These are phyloP conservation scores for Chytridiales sp. DNA, from an alignment of 371 early-diverging fungal species.

Conservation along the genomic window DNA sequence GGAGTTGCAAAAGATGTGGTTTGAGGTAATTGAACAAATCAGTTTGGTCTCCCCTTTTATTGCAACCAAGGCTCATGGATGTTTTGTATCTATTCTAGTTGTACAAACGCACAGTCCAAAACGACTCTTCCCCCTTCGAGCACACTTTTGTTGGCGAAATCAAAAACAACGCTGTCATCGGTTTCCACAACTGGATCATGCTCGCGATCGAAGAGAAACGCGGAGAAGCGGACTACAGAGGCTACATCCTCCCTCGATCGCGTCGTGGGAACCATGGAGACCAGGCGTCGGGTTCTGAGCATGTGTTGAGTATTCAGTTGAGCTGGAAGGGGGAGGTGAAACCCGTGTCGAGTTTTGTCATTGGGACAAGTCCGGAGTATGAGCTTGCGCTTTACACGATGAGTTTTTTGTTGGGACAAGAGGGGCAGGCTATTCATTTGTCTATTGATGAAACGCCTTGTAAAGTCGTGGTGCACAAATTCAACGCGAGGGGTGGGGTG, in stretches of 20 bases:
- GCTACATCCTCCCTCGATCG: constrained; percentile 39
- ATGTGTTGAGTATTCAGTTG: constrained; percentile 39
- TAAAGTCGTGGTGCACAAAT: constrained; percentile 26
- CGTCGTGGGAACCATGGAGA: constrained; percentile 7
- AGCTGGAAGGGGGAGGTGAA: constrained; percentile 44
- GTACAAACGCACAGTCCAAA: constrained; percentile 26
- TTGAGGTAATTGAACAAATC: constrained; percentile 18
- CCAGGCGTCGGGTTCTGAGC: constrained; percentile 21
- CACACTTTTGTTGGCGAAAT: constrained; percentile 56
- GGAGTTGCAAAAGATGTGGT: constrained; percentile 46
- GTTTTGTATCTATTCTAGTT: constrained; percentile 8
- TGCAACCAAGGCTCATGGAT: not conserved
- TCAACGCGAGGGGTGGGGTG: constrained; percentile 14
- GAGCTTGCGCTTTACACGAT: constrained; percentile 57
- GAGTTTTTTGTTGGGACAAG: constrained; percentile 27
- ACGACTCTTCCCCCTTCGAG: constrained; percentile 51
- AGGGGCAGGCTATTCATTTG: constrained; percentile 16
- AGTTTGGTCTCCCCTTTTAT: not conserved
- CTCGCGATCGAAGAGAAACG: constrained; percentile 45
- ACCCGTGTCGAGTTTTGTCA: constrained; percentile 45
- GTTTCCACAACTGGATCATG: constrained; percentile 59
- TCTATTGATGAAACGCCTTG: constrained; percentile 27
- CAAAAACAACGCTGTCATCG: constrained; percentile 39
- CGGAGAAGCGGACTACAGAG: constrained; percentile 46
- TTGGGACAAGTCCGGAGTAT: constrained; percentile 57